A percentile compares a stretch with the other conserved stretches of the same genome.
Evolutionary conservation across 2,329 filamentous ascomycete genomes (phyloP).

Genomic region (Raffaelea ambrosiae): DNA sequence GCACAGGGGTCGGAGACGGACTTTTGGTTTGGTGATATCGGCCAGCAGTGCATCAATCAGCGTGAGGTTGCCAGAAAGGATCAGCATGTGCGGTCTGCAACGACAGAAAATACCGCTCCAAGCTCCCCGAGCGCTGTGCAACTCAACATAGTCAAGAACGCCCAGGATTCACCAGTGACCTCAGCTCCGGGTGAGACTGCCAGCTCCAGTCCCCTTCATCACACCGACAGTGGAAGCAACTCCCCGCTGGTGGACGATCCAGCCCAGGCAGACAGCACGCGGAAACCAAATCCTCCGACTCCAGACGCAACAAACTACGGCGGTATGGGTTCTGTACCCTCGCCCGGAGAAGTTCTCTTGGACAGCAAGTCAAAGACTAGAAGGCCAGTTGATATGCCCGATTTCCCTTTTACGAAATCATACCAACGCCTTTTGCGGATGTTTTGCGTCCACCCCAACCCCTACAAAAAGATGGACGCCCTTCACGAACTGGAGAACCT

Average conservation of each 20-base stretch:
- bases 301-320: no score
- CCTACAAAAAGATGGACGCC: conserved; percentile 74
- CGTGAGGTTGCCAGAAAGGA: conserved; percentile 46
- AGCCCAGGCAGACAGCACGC: no score
- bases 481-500: conserved; percentile 77
- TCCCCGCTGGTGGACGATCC: no score
- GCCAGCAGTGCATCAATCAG: conserved; percentile 56
- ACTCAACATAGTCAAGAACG: conserved; percentile 18
- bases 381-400: conserved; percentile 18
- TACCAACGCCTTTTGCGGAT: conserved; percentile 74
- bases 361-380: conserved; percentile 17
- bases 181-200: no score
- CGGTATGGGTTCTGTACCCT: no score
- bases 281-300: no score
- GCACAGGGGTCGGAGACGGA: conserved; percentile 90
- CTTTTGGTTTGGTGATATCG: conserved; percentile 67
- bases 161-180: no score
- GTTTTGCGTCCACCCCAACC: conserved; percentile 85
- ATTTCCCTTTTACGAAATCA: conserved; percentile 74
- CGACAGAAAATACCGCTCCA: conserved; percentile 30
- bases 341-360: conserved; percentile 2
- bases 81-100: conserved; percentile 7
- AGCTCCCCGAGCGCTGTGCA: conserved; percentile 33
- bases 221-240: no score
- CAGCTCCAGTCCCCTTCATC: no score